phyloP scores from a whole-genome alignment of 768 basidiomycete genomes.

The Xerocomellus dryophilus region DNA sequence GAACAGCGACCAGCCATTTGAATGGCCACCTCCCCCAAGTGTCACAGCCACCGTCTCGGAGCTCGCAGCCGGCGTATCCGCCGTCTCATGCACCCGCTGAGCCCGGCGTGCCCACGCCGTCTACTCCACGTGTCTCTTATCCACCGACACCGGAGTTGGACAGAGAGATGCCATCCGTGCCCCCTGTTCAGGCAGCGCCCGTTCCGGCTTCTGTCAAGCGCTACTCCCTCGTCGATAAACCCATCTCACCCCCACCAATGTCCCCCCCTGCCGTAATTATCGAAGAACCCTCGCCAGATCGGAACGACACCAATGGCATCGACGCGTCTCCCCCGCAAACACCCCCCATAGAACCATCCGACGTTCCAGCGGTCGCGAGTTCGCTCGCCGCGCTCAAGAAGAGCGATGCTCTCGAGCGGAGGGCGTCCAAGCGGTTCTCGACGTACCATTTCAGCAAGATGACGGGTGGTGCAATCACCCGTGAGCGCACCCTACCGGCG shows the following conservation, averaged over 20 bases:
- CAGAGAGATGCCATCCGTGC: slow-evolving; percentile 28
- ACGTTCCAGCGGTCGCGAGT: slow-evolving; percentile 65
- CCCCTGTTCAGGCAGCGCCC: slow-evolving; percentile 18
- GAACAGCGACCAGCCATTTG: neutral
- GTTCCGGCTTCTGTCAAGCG: slow-evolving; percentile 73
- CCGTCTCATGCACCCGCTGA: slow-evolving; percentile 11
- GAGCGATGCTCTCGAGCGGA: slow-evolving; percentile 79
- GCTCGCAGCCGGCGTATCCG: slow-evolving; percentile 9
- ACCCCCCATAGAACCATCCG: slow-evolving; percentile 38
- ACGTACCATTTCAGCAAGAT: slow-evolving; percentile 94
- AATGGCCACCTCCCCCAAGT: slow-evolving; percentile 16
- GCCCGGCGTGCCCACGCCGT: neutral
- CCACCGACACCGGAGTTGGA: slow-evolving; percentile 17
- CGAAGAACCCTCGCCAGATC: slow-evolving; percentile 27
- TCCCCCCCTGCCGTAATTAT: slow-evolving; percentile 50
- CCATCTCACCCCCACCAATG: slow-evolving; percentile 41
- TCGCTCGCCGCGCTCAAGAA: slow-evolving; percentile 87
- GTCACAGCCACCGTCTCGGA: slow-evolving; percentile 16
- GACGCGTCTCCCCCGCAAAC: slow-evolving; percentile 34
- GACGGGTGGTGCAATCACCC: slow-evolving; percentile 53
- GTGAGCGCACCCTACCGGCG: slow-evolving; percentile 45
- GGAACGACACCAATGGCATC: slow-evolving; percentile 29
- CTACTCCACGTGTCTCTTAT: slow-evolving; percentile 9
- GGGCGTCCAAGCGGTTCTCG: slow-evolving; percentile 95
- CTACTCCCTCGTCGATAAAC: slow-evolving; percentile 76